Conservation (phyloP, 1,139 yeast species). For the Wickerhamomyces sp. region DNA sequence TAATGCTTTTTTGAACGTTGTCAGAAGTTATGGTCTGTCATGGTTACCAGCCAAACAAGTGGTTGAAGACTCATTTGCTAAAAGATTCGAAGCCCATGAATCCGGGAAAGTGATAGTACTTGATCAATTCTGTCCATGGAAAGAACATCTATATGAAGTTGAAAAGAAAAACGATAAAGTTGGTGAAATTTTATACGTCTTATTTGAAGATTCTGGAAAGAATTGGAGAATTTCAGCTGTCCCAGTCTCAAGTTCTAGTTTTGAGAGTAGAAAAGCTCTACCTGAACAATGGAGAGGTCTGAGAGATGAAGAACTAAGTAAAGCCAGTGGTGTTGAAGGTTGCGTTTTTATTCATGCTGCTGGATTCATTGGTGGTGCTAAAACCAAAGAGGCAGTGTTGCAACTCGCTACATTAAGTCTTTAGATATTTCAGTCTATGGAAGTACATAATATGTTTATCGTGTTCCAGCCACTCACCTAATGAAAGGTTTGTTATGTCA, state of each 20-base stretch:
- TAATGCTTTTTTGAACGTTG: constrained; percentile 59
- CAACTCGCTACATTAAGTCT: constrained; percentile 63
- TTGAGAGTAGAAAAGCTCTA: constrained; percentile 79
- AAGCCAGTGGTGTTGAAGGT: constrained; percentile 71
- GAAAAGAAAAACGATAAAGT: constrained; percentile 55
- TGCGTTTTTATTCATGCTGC: constrained; percentile 94
- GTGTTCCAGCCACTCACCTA: no score
- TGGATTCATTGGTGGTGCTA: constrained; percentile 95
- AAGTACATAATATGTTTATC: no score
- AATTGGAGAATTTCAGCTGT: constrained; percentile 94
- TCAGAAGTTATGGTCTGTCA: constrained; percentile 70
- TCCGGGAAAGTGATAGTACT: constrained; percentile 73
- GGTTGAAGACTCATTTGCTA: constrained; percentile 63
- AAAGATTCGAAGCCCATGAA: constrained; percentile 47
- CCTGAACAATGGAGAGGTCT: constrained; percentile 94
- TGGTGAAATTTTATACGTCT: constrained; percentile 66
- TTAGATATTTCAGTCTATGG: constrained; percentile 5
- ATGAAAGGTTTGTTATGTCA: no score
- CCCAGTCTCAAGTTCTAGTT: constrained; percentile 65
- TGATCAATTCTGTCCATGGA: constrained; percentile 85
- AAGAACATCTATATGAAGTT: constrained; percentile 76
- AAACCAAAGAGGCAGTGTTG: constrained; percentile 72
- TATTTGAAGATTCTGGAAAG: constrained; percentile 67
- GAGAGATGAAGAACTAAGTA: constrained; percentile 76
- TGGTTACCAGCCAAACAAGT: constrained; percentile 89